Percentiles rank a stretch among this genome's conserved stretches.
These are phyloP conservation scores for Scenedesmus sp. DNA, from an alignment of 163 green algal genomes.

Conservation along the genomic window DNA sequence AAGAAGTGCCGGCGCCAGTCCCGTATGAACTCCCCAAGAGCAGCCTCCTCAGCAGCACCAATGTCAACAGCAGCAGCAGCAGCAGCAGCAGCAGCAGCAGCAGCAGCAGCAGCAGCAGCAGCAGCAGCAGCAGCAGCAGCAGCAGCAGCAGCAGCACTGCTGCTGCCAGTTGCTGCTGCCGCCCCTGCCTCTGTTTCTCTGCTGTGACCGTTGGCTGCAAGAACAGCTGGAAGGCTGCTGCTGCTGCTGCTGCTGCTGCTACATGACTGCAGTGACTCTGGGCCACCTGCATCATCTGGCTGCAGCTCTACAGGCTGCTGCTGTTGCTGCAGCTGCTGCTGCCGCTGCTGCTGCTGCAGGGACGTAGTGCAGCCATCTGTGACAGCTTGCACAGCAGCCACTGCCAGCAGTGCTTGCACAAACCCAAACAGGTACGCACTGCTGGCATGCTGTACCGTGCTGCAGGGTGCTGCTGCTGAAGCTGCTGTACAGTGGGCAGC, in stretches of 20 bases:
- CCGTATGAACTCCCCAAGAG: slow-evolving; percentile 21
- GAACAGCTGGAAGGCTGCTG: not conserved
- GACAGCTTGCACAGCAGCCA: not conserved
- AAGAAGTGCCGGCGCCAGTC: slow-evolving; percentile 29
- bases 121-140: not conserved
- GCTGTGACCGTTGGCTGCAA: not conserved
- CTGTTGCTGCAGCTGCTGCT: slow-evolving; percentile 4
- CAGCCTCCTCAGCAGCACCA: slow-evolving; percentile 8
- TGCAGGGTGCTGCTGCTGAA: not conserved
- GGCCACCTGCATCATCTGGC: not conserved
- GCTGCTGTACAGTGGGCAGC: not conserved
- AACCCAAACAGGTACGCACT: not conserved
- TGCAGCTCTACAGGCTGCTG: not conserved
- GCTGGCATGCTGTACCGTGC: not conserved
- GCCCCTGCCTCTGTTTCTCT: too few species aligned
- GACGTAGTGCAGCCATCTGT: too few species aligned
- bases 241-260: not conserved
- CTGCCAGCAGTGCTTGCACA: not conserved
- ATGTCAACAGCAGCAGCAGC: not conserved
- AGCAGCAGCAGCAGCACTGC: not conserved
- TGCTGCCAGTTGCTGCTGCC: not conserved
- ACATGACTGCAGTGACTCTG: too few species aligned
- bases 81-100: not conserved
- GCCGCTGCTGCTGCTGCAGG: not conserved
- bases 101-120: not conserved